Evolutionary conservation across 2,329 filamentous ascomycete genomes (phyloP), one percentile per base, ranked within the genome.

Genomic region (Hymenoscyphus scutula): DNA sequence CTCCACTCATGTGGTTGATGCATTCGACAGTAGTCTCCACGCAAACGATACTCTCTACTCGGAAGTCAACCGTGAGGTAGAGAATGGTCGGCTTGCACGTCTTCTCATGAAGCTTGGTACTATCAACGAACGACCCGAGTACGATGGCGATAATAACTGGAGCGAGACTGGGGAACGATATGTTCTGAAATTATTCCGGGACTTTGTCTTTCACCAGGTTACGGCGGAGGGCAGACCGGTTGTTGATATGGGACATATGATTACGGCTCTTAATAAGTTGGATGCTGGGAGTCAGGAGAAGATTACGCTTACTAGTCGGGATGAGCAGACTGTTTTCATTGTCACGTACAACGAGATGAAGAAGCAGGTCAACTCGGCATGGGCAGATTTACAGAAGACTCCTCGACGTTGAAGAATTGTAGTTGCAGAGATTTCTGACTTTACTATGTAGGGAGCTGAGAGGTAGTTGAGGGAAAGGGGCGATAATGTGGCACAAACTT

Each of bases 141-240:
- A 90, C 65, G 90, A 91, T 59, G 86, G 87, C 48, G 89, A 93
- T 65, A 79, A 83, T 0, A 81, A 85, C 56, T 99, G 95, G 94
- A 91, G 92, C 4, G 94, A 98, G 75, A 95, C 90, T 56, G 94
- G 94, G 29, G 92, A 97, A 71, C 86, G 93, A 30, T 98, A 97
- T 75, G 90, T 91, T 74, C 81, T 99, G 67, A 97, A 97, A 77
- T 83, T 99, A 8, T 98, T 98, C 80, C 86, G 95, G 57, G 95
- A 99, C 77, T 98, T 96, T 71, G 91, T 97, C 48, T 99, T 98
- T 77, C 95, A 99, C 75, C 93, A 96, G 72, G 92, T 97, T 13
- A 92, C 98, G 74, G 84, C 85, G 32, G 87, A 91, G 62, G 92
- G 92, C 15, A 89, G 90, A 59, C 90, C 95, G 0, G 89, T 93